A percentile compares a stretch with the other conserved stretches of the same genome.
Conservation (phyloP, 208 protist genomes). For the Crithidia expoeki region DNA sequence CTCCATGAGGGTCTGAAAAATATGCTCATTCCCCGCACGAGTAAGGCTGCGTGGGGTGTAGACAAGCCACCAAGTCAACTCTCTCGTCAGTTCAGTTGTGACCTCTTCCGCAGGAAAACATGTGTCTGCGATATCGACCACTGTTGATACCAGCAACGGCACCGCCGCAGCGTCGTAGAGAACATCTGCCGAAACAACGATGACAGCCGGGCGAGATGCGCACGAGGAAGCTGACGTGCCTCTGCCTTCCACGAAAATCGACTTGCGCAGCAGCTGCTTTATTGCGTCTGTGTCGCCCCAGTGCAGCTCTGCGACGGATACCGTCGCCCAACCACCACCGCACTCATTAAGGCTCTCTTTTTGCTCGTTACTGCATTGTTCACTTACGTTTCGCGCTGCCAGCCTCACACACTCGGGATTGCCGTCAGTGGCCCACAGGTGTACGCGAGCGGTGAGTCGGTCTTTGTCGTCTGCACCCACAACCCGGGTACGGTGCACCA, state of each 20-base stretch:
- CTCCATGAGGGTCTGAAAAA: conserved; percentile 27
- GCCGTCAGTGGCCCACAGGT: conserved; percentile 40
- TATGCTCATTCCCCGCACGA: conserved; percentile 28
- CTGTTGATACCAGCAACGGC: conserved; percentile 39
- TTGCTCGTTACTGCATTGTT: conserved; percentile 12
- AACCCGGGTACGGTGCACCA: background rate
- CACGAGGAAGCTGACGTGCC: background rate
- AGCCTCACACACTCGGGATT: conserved; percentile 41
- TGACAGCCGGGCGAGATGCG: background rate
- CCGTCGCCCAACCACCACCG: no score
- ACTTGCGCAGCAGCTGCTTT: background rate
- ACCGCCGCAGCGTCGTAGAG: conserved; percentile 38
- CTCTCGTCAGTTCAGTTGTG: background rate
- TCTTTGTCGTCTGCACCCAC: background rate
- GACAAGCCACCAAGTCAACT: conserved; percentile 39
- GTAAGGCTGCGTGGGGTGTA: conserved; percentile 50
- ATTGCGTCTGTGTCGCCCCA: conserved; percentile 22
- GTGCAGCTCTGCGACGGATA: conserved; percentile 21
- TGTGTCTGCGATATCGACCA: background rate
- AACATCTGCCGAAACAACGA: conserved; percentile 45
- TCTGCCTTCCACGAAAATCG: background rate
- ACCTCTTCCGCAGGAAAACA: background rate
- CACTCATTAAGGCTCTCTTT: background rate
- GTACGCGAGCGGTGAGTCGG: background rate
- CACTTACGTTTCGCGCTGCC: conserved; percentile 24